Base-by-base conservation (phyloP, 257 asterid genomes). In the Solanum neorickii region DNA sequence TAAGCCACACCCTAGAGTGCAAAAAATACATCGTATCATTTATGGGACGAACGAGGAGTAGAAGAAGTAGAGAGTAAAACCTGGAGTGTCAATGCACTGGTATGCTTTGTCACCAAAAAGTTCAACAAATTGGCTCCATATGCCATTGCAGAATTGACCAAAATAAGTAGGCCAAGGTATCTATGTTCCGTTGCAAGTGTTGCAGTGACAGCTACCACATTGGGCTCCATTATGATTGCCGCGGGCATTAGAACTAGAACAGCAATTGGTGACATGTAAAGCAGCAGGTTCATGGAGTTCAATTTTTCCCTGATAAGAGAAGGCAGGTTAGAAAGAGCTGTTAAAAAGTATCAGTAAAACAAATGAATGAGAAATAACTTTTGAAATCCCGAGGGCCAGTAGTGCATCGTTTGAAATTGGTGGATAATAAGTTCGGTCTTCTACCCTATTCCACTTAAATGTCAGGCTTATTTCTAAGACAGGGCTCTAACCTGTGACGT, bases 231-330 rank as follows among this genome's bases (percentile, higher is more conserved):
- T 72, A 93, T 75, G 37, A 94, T 87, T 9, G 97, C 90, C 12
- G 96, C 95, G 6, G 99, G 98, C 89, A 97, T 89, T 88, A 97
- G 86, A 88, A 93, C 97, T n/a, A 94, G 68, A 16, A 97, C 93
- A 14, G 99, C 98, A 12, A 96, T 91, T 46, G 99, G 99, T 76
- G 99, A 92, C 99, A 96, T 96, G 60, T 95, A 96, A 82, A 96
- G 98, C 93, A 97, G 90, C 97, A 97, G 91, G 89, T 97, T 97
- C 98, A 97, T 95, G 60, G 99, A 97, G 94, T 97, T 97, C 93
- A 97, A 88, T 91, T 93, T 97, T 92, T 97, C 99, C 94, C 99
- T 96, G 93, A 89, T 90, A 82, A 21, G 39, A n/a, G 70, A 47
- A 13, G 6, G 82, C 85, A 15, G 15, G 44, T 80, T 47, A 47